Evolutionary conservation across 1,284 basidiomycete species (phyloP).

Genomic region (Austroboletus niveus): DNA sequence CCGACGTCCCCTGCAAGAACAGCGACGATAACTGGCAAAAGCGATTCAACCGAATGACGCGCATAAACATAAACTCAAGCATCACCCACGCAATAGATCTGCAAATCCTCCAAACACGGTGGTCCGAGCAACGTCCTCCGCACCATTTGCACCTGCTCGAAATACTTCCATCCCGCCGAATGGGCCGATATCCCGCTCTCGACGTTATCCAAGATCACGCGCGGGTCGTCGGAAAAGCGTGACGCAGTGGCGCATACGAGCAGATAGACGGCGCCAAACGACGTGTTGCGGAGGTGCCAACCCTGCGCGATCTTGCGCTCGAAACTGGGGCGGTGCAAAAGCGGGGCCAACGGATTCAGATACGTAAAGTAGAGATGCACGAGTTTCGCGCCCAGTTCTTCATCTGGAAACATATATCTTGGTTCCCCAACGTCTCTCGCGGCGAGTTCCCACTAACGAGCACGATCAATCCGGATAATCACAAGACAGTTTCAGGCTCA

Average conservation of each 20-base stretch:
- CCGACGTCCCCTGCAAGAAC: conserved; percentile 58
- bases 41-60: not conserved
- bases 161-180: conserved; percentile 75
- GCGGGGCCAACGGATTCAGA: conserved; percentile 61
- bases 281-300: conserved; percentile 54
- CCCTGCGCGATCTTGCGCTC: conserved; percentile 57
- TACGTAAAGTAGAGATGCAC: conserved; percentile 69
- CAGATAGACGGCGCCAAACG: conserved; percentile 69
- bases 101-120: conserved; percentile 61
- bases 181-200: conserved; percentile 36
- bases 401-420: conserved; percentile 50
- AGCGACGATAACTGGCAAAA: conserved; percentile 40
- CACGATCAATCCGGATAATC: not conserved
- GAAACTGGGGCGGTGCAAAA: conserved; percentile 81
- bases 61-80: not conserved
- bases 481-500: conserved; percentile 24
- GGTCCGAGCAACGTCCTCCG: conserved; percentile 46
- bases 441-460: conserved; percentile 41
- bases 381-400: conserved; percentile 59
- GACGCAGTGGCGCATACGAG: conserved; percentile 76
- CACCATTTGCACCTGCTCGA: conserved; percentile 58
- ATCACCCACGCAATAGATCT: conserved; percentile 47
- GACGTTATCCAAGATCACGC: conserved; percentile 48
- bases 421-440: conserved; percentile 20
- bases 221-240: conserved; percentile 62